Evolutionary conservation across 805 yeast genomes (phyloP), one percentile per base, ranked within the genome.

Genomic region (Saccharomyces mikatae): DNA sequence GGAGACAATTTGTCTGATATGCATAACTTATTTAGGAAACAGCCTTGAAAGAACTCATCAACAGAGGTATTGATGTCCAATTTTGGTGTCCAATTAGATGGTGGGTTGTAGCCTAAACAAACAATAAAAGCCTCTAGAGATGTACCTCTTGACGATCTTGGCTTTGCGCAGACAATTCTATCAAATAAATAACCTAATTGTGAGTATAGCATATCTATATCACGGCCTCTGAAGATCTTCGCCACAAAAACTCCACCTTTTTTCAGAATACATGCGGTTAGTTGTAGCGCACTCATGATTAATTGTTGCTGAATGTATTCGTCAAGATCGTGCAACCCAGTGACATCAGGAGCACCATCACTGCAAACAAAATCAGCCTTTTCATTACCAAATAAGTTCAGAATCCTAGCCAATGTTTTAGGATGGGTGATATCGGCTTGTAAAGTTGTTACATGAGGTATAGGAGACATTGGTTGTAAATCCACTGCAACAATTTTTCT

Each of bases 361-460:
- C 96, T 86, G 64, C 96, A 89, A 0, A 94, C 96, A 67, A 92
- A 86, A 70, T 94, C 99, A 0, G 98, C 98, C 54, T 87, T 84
- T 60, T 88, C 88, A 44, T 97, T 96, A 24, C 88, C 96, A 74
- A 94, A 94, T 46, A 86, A 78, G 32, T 84, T 86, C 61, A 88
- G 71, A 48, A 94, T 94, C 63, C 76, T 79, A 41, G 79, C 78
- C 52, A 94, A 76, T 0, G 99, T 94, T 65, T 83, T 82, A 14
- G 99, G 97, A 72, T 94, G 97, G 1, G 99, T 94, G 61, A 94
- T 94, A 71, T 94, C 99, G 1, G 98, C 98, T 69, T 94, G 98
- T 51, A 94, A 71, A 2, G 96, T 84, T 0, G 84, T 86, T 14
- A 94, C 98, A 51, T 95, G 89, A 2, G 82, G 83, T n/a, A 94